A percentile compares a stretch with the other conserved stretches of the same genome.
Conservation (phyloP, 139 green algal species). For the Tetratostichococcus sp. region DNA sequence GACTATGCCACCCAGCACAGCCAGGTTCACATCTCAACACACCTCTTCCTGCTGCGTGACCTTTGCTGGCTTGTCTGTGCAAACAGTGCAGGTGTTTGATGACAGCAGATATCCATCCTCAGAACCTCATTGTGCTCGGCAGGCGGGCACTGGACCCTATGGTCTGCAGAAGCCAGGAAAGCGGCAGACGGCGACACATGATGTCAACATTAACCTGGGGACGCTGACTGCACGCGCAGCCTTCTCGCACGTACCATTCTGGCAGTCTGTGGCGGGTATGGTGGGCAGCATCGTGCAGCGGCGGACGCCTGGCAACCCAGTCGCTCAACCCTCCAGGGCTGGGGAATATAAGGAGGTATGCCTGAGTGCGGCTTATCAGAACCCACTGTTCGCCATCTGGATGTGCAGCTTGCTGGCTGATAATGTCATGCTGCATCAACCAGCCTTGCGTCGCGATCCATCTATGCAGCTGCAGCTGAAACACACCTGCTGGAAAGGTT, state of each 20-base stretch:
- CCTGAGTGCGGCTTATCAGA: too few relatives aligned
- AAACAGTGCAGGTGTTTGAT: too few relatives aligned
- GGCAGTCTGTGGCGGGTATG: conserved; percentile 34
- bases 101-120: too few relatives aligned
- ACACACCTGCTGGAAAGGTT: background rate
- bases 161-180: background rate
- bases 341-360: too few relatives aligned
- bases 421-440: too few relatives aligned
- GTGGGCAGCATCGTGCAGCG: conserved; percentile 21
- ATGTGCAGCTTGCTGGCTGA: too few relatives aligned
- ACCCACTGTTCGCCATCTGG: too few relatives aligned
- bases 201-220: conserved; percentile 40
- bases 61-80: too few relatives aligned
- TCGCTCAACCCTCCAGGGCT: background rate
- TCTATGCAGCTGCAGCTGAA: too few relatives aligned
- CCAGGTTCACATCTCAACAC: background rate
- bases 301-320: conserved; percentile 6
- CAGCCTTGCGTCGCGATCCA: too few relatives aligned
- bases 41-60: too few relatives aligned
- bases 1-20: conserved; percentile 17
- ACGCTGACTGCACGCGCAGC: conserved; percentile 43
- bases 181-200: background rate
- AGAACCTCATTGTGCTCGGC: conserved; percentile 7
- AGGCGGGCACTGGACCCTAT: background rate
- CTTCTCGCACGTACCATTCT: conserved; percentile 68